Evolutionary conservation across 306 rosid species (phyloP).

Genomic region (Rubus parviflorus): DNA sequence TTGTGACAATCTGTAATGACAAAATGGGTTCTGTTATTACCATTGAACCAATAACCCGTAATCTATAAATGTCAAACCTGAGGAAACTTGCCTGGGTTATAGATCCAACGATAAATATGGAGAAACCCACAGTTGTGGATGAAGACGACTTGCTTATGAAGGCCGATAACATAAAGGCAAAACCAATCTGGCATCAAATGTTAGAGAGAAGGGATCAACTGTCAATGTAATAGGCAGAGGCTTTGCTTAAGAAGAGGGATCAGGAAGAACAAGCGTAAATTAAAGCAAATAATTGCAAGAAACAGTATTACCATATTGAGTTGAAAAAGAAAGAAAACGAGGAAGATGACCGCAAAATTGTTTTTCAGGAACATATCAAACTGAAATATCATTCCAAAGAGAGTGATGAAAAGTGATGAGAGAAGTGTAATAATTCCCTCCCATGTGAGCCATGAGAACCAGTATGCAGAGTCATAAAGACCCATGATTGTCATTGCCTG

Average conservation of each 20-base stretch:
- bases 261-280: conserved; percentile 10
- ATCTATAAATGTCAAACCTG: conserved; percentile 11
- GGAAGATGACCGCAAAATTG: conserved; percentile 53
- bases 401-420: conserved; percentile 63
- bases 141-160: conserved; percentile 82
- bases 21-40: conserved; percentile 30
- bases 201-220: conserved; percentile 14
- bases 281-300: conserved; percentile 24
- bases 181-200: conserved; percentile 61
- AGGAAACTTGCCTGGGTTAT: conserved; percentile 74
- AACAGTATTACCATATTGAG: conserved; percentile 72
- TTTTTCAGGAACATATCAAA: conserved; percentile 61
- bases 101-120: conserved; percentile 72
- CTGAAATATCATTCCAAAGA: conserved; percentile 81
- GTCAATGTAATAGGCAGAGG: conserved; percentile 13
- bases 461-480: conserved; percentile 75
- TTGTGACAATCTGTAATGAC: conserved; percentile 55
- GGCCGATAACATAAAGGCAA: conserved; percentile 86
- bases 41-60: conserved; percentile 13
- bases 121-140: conserved; percentile 83
- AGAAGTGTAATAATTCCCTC: conserved; percentile 55
- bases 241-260: neutral
- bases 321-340: conserved; percentile 85
- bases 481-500: conserved; percentile 89
- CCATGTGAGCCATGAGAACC: conserved; percentile 87